Base-by-base conservation (phyloP, 352 stramenopile species). In the Halophytophthora batemanensis region DNA sequence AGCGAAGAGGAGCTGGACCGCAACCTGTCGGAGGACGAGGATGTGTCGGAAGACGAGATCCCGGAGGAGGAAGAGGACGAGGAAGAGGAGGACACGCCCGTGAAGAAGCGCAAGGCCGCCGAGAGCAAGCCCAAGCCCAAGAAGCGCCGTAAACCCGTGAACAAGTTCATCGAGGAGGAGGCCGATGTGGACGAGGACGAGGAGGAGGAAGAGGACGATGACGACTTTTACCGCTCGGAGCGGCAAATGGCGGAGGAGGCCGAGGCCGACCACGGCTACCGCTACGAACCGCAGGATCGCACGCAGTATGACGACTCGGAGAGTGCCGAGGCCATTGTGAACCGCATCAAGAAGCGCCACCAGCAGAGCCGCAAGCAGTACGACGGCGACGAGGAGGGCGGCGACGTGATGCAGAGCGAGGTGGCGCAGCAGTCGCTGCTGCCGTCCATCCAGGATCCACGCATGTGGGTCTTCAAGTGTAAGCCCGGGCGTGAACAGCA, bases 381-480 rank as follows among this genome's bases (percentile, higher is more conserved):
- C 46, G 81, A 93, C 28, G 85, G 89, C 14, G 85, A 92, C 52
- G 85, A 95, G 35, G 85, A 93, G 45, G 79, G 82, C 3, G 77
- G 77, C 2, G 85, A 93, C 21, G 74, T 91, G 38, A 73, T 90
- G 52, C 85, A 95, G 64, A 93, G 74, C 40, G 85, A 91, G 11
- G 85, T 95, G 35, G 85, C 85, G 36, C 85, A 95, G 60, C 85
- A 95, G 62, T 90, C 83, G 33, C 72, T 94, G 18, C 58, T 95
- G 57, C 85, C 85, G 45, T 94, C 85, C 17, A 94, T 95, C 50
- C 82, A 94, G 55, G 85, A 95, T 47, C 85, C 85, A 39, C 81
- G 83, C 45, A 87, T 95, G 77, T 95, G 85, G 85, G 83, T 95
- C 19, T 93, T 95, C 60, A 95, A 95, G 59, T 95, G 85, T 76